These are phyloP conservation scores for Candida palmyrensis DNA, from an alignment of 805 yeast genomes.

Conservation along the genomic window DNA sequence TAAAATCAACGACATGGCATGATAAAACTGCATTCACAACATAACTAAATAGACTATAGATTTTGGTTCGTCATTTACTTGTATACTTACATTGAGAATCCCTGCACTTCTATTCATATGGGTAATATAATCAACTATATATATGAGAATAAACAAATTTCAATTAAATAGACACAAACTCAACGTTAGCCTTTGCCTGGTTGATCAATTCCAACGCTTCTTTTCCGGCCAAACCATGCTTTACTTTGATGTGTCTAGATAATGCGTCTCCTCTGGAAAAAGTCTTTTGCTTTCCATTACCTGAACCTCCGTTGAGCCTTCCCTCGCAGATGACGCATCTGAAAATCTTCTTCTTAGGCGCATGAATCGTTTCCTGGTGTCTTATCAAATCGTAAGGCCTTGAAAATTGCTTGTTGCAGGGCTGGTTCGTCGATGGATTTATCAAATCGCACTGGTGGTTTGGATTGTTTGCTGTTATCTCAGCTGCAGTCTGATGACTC, in stretches of 20 bases:
- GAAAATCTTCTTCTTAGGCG: conserved; percentile 39
- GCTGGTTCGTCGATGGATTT: conserved; percentile 56
- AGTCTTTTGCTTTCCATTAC: conserved; percentile 47
- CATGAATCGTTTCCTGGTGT: conserved; percentile 47
- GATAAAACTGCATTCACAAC: neutral
- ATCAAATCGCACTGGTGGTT: conserved; percentile 55
- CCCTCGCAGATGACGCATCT: conserved; percentile 45
- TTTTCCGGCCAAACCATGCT: conserved; percentile 67
- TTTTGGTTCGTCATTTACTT: neutral
- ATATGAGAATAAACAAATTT: conserved; percentile 1
- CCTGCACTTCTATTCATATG: neutral
- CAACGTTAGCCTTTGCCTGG: conserved; percentile 74
- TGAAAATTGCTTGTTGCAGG: conserved; percentile 77
- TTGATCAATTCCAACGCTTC: conserved; percentile 69
- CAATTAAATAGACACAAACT: conserved; percentile 35
- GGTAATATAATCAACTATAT: neutral
- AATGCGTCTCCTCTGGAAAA: conserved; percentile 43
- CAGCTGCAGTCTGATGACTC: conserved; percentile 23
- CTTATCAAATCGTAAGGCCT: conserved; percentile 50
- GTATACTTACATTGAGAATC: neutral
- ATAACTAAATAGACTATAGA: neutral
- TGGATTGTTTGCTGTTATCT: conserved; percentile 28
- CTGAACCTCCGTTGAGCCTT: conserved; percentile 40
- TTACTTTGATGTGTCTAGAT: conserved; percentile 58
- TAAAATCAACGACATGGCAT: neutral